These are phyloP conservation scores for Taxillus chinensis DNA, from an alignment of 164 flowering plant genomes.

Conservation along the genomic window DNA sequence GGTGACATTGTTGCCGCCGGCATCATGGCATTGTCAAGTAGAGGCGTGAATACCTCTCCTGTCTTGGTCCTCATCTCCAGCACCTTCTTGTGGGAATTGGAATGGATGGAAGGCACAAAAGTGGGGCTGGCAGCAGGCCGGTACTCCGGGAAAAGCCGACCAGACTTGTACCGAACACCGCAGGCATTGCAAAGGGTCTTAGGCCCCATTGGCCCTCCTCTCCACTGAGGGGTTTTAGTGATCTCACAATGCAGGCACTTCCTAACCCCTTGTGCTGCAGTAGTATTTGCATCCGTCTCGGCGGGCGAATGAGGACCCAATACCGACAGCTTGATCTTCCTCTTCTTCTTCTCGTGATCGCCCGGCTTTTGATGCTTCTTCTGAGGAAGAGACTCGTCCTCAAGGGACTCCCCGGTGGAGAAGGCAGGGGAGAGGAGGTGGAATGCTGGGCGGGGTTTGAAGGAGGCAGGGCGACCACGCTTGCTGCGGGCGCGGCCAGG, in stretches of 20 bases:
- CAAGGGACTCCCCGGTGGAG: slow-evolving; percentile 12
- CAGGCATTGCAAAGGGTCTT: slow-evolving; percentile 97
- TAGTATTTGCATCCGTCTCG: slow-evolving; percentile 5
- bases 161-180: slow-evolving; percentile 90
- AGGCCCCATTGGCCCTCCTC: slow-evolving; percentile 95
- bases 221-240: slow-evolving; percentile 93
- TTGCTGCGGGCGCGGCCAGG: slow-evolving; percentile 71
- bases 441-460: slow-evolving; percentile 45
- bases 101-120: slow-evolving; percentile 69
- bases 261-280: slow-evolving; percentile 25
- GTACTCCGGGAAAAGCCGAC: slow-evolving; percentile 91
- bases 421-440: slow-evolving; percentile 42
- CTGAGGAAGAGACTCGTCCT: slow-evolving; percentile 39
- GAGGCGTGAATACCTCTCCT: slow-evolving; percentile 4
- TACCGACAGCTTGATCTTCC: slow-evolving; percentile 30
- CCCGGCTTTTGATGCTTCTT: slow-evolving; percentile 23
- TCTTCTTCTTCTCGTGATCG: slow-evolving; percentile 43
- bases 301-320: slow-evolving; percentile 11
- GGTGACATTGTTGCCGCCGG: neutral
- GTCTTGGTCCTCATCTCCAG: slow-evolving; percentile 63
- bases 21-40: neutral
- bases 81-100: slow-evolving; percentile 90
- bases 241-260: slow-evolving; percentile 91
- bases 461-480: slow-evolving; percentile 74
- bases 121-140: slow-evolving; percentile 97